A percentile compares a stretch with the other conserved stretches of the same genome.
Conservation (phyloP, 345 rosid genomes). For the Acer saccharum region DNA sequence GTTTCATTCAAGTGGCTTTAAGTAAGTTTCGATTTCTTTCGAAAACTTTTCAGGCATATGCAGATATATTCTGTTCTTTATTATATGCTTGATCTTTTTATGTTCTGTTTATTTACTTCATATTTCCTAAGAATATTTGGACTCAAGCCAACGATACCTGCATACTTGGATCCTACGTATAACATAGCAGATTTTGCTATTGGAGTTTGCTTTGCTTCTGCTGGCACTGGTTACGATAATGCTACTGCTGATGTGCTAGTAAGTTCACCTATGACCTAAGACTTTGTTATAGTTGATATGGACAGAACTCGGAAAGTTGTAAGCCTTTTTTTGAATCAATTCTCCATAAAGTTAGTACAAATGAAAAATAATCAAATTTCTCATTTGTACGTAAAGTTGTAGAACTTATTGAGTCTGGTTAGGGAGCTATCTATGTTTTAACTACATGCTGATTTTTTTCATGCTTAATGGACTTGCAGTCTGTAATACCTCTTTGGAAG, state of each 20-base stretch:
- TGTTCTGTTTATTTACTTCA: too few species aligned
- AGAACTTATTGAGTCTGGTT: not conserved
- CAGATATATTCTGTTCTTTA: too few species aligned
- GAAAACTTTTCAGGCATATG: too few species aligned
- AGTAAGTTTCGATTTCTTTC: too few species aligned
- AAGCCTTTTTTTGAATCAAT: not conserved
- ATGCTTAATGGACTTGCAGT: slow-evolving; percentile 37
- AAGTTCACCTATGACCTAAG: slow-evolving; percentile 35
- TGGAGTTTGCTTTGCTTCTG: slow-evolving; percentile 88
- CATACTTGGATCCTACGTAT: slow-evolving; percentile 71
- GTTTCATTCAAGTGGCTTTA: too few species aligned
- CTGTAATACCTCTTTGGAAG: slow-evolving; percentile 83
- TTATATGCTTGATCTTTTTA: too few species aligned
- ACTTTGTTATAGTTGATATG: not conserved
- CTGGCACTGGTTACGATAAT: slow-evolving; percentile 88
- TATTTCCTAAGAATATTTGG: too few species aligned
- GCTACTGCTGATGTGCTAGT: slow-evolving; percentile 72
- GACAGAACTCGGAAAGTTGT: not conserved
- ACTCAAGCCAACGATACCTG: slow-evolving; percentile 66
- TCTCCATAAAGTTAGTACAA: not conserved
- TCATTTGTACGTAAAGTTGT: not conserved
- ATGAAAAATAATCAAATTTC: not conserved
- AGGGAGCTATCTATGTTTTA: not conserved
- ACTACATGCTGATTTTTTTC: not conserved
- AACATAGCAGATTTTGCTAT: slow-evolving; percentile 68